phyloP scores from a whole-genome alignment of 2,329 filamentous ascomycete species.

The Hypoxylon sp. region DNA sequence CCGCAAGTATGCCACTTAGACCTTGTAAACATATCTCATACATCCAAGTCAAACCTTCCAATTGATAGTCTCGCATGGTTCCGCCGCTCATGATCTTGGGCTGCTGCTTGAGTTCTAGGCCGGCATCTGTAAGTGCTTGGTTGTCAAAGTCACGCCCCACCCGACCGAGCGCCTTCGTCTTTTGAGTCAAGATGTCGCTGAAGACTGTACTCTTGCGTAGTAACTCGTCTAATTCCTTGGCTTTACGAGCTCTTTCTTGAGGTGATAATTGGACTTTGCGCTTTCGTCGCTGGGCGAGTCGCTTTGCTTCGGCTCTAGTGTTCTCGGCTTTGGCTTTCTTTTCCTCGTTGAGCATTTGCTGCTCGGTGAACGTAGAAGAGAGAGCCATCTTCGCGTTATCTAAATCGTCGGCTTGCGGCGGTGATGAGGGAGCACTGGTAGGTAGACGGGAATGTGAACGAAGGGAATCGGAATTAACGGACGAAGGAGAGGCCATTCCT shows the following conservation, averaged over 20 bases:
- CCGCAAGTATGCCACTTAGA: conserved; percentile 89
- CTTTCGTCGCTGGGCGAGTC: conserved; percentile 52
- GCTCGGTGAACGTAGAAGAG: conserved; percentile 46
- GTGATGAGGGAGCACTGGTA: conserved; percentile 44
- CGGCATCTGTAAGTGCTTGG: conserved; percentile 69
- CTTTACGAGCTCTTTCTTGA: conserved; percentile 68
- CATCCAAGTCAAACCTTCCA: conserved; percentile 96
- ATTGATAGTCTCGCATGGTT: conserved; percentile 91
- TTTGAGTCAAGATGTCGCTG: conserved; percentile 71
- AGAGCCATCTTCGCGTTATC: conserved; percentile 43
- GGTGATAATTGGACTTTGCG: conserved; percentile 61
- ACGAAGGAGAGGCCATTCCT: conserved; percentile 38
- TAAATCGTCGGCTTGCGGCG: conserved; percentile 32
- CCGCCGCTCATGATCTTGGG: conserved; percentile 87
- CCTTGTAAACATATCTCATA: conserved; percentile 84
- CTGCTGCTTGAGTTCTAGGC: conserved; percentile 84
- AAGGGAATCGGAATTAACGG: conserved; percentile 34
- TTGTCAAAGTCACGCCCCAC: conserved; percentile 72
- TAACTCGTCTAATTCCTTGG: conserved; percentile 69
- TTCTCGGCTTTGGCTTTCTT: conserved; percentile 61
- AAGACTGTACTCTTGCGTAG: conserved; percentile 70
- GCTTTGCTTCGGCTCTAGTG: conserved; percentile 60
- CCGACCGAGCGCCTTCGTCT: conserved; percentile 71
- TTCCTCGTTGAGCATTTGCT: conserved; percentile 57
- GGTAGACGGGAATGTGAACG: conserved; percentile 38